Base-by-base conservation (phyloP, 805 yeast genomes). In the Zygoascus bituminiphila region DNA sequence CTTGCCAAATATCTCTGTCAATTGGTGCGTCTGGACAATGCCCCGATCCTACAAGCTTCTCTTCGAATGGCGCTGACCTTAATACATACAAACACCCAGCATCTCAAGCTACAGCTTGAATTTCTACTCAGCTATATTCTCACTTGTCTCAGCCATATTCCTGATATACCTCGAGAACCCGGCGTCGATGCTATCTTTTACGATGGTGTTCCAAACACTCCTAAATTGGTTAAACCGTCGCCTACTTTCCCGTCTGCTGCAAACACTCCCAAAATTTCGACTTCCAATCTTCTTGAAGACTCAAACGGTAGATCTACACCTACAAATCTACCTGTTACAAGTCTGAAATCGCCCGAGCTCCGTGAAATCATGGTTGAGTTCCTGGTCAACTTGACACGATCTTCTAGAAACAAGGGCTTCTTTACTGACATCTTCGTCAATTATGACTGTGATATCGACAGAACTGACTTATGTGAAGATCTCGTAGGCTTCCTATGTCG, bases 391-490 rank as follows among this genome's bases (percentile, higher is more conserved):
- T 47, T 71, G 50, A 60, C 67, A 14, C 56, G 95, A 50, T 78
- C 86, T 0, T 91, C 96, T 1, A 24, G 44, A 8, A 7, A 22
- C 9, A 44, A 26, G 26, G 68, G 76, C 2, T 81, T 87, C 49
- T 88, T 88, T 63, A 77, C 88, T 12, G 76, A 79, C 40, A 64
- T 89, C 31, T 93, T 85, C 62, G 81, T 85, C 48, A 82, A 81
- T 49, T 93, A 81, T 62, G 98, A 93, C 63, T 91, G 98, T 65
- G 91, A 88, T 60, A 81, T 88, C 54, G 95, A 88, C 51, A 78
- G 91, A 55, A 74, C 82, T 1, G 96, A 93, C 62, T 66, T 94
- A 48, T 75, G 91, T 14, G 75, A 75, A 20, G 76, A 78, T 35
- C 67, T 86, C 23, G 63, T 93, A 38, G 83, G 83, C 42, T 77